These are phyloP conservation scores for Alopecurus myosuroides DNA, from an alignment of 176 grass and related monocot species.

Conservation along the genomic window DNA sequence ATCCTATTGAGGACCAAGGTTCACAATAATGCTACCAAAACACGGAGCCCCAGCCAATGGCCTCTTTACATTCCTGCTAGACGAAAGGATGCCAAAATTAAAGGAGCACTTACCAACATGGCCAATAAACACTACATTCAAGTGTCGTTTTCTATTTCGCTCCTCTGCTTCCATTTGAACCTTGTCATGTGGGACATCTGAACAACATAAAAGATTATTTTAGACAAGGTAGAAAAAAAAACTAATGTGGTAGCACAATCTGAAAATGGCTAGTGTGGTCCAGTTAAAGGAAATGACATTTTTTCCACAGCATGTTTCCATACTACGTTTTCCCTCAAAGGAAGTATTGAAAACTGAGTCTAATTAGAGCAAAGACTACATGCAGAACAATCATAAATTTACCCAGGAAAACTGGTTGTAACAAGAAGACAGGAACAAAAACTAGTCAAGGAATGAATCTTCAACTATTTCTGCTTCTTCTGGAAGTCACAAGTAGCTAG, in stretches of 20 bases:
- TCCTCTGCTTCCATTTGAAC: constrained; percentile 27
- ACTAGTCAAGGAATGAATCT: neutral
- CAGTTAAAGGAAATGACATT: neutral
- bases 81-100: neutral
- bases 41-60: neutral
- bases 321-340: neutral
- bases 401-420: neutral
- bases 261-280: neutral
- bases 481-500: neutral
- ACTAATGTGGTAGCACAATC: neutral
- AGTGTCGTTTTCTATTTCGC: constrained; percentile 47
- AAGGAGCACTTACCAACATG: constrained; percentile 53
- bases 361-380: neutral
- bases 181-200: constrained; percentile 5
- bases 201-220: neutral
- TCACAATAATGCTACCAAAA: neutral
- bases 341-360: neutral
- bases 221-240: neutral
- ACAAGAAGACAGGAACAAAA: neutral
- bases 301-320: neutral
- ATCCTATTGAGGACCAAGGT: neutral
- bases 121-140: constrained; percentile 80
- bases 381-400: neutral
- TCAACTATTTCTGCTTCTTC: neutral
- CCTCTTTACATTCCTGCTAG: neutral